phyloP scores from a whole-genome alignment of 257 asterid species.

The Handroanthus guayacan region DNA sequence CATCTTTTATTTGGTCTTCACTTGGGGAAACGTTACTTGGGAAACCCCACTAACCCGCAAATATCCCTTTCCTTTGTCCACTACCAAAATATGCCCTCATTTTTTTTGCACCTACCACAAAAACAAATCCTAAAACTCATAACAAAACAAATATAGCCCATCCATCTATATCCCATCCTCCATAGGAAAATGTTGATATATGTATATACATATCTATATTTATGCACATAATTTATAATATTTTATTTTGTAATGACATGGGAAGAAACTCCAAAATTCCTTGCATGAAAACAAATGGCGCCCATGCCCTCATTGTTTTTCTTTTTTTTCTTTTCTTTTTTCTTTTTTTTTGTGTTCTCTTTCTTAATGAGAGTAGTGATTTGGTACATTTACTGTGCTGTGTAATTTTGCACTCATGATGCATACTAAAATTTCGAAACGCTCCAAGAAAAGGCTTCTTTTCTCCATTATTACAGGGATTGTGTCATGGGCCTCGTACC shows the following conservation, averaged over 20 bases:
- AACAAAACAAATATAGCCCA: constrained; percentile 54
- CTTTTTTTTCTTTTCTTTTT: neutral
- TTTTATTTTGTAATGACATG: neutral
- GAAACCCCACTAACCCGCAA: constrained; percentile 41
- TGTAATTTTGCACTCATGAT: constrained; percentile 37
- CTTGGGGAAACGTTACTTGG: constrained; percentile 50
- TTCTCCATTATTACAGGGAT: constrained; percentile 19
- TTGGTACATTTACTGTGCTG: constrained; percentile 41
- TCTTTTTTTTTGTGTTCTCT: neutral
- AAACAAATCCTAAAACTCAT: constrained; percentile 37
- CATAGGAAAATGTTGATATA: constrained; percentile 17
- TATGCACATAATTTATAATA: neutral
- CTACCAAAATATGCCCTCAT: constrained; percentile 37
- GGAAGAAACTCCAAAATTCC: constrained; percentile 19
- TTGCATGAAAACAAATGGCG: constrained; percentile 48
- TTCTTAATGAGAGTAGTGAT: constrained; percentile 31
- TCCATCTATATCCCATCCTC: constrained; percentile 26
- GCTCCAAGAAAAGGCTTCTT: constrained; percentile 6
- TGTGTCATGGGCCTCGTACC: neutral
- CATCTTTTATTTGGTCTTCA: constrained; percentile 33
- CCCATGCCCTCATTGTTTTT: constrained; percentile 47
- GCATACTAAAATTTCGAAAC: constrained; percentile 22
- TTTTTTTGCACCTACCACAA: constrained; percentile 3
- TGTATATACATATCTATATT: neutral
- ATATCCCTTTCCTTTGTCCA: constrained; percentile 61